These are phyloP conservation scores for Wallacemonas sp. DNA, from an alignment of 208 protist genomes.

Conservation along the genomic window DNA sequence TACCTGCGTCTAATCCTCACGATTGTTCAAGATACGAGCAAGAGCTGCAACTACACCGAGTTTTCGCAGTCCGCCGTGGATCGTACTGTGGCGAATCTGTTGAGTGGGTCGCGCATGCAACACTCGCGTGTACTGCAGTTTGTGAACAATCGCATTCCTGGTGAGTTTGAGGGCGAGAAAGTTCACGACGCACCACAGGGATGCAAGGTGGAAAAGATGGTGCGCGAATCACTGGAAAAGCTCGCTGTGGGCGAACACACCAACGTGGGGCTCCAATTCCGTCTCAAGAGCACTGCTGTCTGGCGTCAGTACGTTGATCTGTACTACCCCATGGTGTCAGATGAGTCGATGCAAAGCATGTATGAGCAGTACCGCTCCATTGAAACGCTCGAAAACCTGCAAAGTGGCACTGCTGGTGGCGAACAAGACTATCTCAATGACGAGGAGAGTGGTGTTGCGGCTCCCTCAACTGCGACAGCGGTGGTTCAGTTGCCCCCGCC, in stretches of 20 bases:
- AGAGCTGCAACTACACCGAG: slow-evolving; percentile 14
- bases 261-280: slow-evolving; percentile 37
- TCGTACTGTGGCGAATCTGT: slow-evolving; percentile 7
- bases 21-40: slow-evolving; percentile 43
- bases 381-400: slow-evolving; percentile 21
- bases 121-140: slow-evolving; percentile 13
- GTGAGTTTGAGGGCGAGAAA: slow-evolving; percentile 8
- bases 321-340: slow-evolving; percentile 39
- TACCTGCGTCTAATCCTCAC: slow-evolving; percentile 73
- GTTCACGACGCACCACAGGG: neutral
- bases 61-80: slow-evolving; percentile 6
- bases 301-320: slow-evolving; percentile 56
- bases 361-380: slow-evolving; percentile 25
- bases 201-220: slow-evolving; percentile 2
- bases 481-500: slow-evolving; percentile 3
- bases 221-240: slow-evolving; percentile 24
- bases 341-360: slow-evolving; percentile 24
- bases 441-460: neutral
- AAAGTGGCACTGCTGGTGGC: too few species aligned
- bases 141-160: slow-evolving; percentile 9
- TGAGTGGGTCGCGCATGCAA: slow-evolving; percentile 13
- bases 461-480: neutral
- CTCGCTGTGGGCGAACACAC: slow-evolving; percentile 36
- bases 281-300: slow-evolving; percentile 40
- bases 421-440: too few species aligned